A percentile compares a stretch with the other conserved stretches of the same genome.
These are phyloP conservation scores for Lactuca sativa DNA, from an alignment of 129 eudicot genomes.

Conservation along the genomic window DNA sequence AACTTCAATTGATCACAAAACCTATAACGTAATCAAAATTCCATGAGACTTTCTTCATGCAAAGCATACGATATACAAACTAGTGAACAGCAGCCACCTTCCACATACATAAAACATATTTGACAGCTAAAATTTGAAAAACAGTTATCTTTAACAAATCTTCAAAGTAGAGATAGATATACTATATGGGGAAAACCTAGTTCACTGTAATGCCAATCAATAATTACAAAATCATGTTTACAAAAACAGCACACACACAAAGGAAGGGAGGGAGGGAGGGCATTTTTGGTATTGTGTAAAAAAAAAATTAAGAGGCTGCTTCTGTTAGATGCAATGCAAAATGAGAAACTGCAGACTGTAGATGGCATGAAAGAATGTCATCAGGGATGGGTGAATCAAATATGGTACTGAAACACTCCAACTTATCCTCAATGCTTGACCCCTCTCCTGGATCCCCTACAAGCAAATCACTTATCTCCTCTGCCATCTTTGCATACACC, in stretches of 20 bases:
- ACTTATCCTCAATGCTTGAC: conserved; percentile 59
- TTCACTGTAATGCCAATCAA: conserved; percentile 12
- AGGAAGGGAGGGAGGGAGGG: neutral
- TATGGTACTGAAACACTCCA: conserved; percentile 71
- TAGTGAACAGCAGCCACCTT: too few relatives aligned
- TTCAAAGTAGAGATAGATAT: too few relatives aligned
- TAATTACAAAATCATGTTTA: conserved; percentile 23
- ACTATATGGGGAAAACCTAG: too few relatives aligned
- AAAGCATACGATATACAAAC: too few relatives aligned
- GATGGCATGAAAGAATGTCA: conserved; percentile 71
- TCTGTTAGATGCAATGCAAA: conserved; percentile 67
- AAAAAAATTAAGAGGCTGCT: conserved; percentile 37
- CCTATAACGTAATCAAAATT: too few relatives aligned
- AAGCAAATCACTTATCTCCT: conserved; percentile 75
- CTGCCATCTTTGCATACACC: conserved; percentile 91
- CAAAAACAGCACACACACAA: conserved; percentile 2
- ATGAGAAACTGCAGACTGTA: conserved; percentile 84
- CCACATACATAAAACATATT: too few relatives aligned
- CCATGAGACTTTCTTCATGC: too few relatives aligned
- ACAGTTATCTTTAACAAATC: too few relatives aligned
- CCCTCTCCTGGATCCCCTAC: conserved; percentile 63
- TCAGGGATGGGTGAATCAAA: conserved; percentile 78
- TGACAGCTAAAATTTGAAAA: neutral
- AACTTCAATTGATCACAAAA: too few relatives aligned
- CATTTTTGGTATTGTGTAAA: conserved; percentile 1